Base-by-base conservation (phyloP, 129 eudicot genomes). In the Flaveria robusta region DNA sequence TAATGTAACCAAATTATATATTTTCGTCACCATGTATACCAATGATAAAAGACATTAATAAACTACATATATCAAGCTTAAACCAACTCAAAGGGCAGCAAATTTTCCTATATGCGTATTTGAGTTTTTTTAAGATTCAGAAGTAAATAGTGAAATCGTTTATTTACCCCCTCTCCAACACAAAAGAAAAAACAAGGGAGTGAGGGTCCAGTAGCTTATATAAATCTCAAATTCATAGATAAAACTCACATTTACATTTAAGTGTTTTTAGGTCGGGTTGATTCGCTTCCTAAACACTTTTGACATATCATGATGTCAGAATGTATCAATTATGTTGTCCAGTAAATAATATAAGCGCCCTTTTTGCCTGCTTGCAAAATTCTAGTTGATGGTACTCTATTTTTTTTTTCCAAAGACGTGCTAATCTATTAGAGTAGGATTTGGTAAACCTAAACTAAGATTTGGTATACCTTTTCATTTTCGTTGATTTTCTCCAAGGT, bases 401-500 rank as follows among this genome's bases (percentile, higher is more conserved):
- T 22, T 22, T 56, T 58, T 16, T 6, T 23, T 43, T 14, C 20
- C 43, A 70, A 70, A 45, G 19, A 15, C 0, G 23, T 45, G 43
- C 54, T 47, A 39, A 54, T 24, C 3, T 11, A 29, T 43, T 7
- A 66, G 27, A 45, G 66, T 46, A 24, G 66, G 42, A 74, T 55
- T 12, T 10, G 39, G 70, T 67, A 51, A 31, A 31, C 37, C 7
- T 31, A 4, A 31, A 4, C 37, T 31, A 31, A 72, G 59, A 71
- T 50, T n/a, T n/a, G 41, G 69, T 0, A 10, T 84, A 90, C 96
- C 91, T 90, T 90, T 59, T 90, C 96, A 80, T 58, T 87, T 74
- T 90, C 96, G 11, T 83, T 78, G 55, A 90, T 86, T 81, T 90
- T 90, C 89, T 84, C 96, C 84, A 90, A 82, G 18, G 34, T 56